Conservation (phyloP, 2,329 filamentous ascomycete genomes). For the Xylaria sp. region DNA sequence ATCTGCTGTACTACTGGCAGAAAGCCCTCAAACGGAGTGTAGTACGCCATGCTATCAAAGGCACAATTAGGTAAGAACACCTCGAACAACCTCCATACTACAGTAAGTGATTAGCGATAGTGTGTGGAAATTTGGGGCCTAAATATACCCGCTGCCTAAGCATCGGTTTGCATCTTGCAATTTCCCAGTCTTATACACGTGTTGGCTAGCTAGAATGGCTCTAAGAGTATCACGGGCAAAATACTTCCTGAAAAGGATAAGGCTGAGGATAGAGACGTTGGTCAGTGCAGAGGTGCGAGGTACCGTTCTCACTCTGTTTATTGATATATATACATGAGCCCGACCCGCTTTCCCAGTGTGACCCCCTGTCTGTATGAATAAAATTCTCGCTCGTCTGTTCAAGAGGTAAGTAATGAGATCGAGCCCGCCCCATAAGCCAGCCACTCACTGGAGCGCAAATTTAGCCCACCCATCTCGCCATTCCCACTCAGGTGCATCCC, state of each 20-base stretch:
- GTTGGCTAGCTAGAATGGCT: constrained; percentile 7
- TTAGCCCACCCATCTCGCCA: constrained; percentile 31
- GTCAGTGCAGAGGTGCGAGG: constrained; percentile 2
- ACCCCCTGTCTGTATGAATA: constrained; percentile 15
- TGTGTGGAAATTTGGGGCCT: not conserved
- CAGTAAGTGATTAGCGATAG: not conserved
- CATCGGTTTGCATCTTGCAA: constrained; percentile 24
- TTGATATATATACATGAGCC: constrained; percentile 3
- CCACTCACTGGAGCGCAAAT: constrained; percentile 32
- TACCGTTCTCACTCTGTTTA: constrained; percentile 1
- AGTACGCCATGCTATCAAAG: not conserved
- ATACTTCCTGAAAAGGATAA: constrained; percentile 11
- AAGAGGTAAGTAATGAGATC: constrained; percentile 25
- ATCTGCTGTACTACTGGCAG: too few relatives aligned
- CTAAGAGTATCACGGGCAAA: not conserved
- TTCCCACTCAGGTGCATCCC: constrained; percentile 19
- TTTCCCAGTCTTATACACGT: constrained; percentile 12
- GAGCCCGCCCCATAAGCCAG: constrained; percentile 26
- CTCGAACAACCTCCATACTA: not conserved
- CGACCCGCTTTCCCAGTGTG: constrained; percentile 19
- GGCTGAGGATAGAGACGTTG: not conserved
- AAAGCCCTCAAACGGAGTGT: not conserved
- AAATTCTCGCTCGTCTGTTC: constrained; percentile 30
- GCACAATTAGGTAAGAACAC: not conserved
- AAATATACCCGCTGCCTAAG: constrained; percentile 9